These are phyloP conservation scores for Wallacemonas collosoma DNA, from an alignment of 208 protist species.

Conservation along the genomic window DNA sequence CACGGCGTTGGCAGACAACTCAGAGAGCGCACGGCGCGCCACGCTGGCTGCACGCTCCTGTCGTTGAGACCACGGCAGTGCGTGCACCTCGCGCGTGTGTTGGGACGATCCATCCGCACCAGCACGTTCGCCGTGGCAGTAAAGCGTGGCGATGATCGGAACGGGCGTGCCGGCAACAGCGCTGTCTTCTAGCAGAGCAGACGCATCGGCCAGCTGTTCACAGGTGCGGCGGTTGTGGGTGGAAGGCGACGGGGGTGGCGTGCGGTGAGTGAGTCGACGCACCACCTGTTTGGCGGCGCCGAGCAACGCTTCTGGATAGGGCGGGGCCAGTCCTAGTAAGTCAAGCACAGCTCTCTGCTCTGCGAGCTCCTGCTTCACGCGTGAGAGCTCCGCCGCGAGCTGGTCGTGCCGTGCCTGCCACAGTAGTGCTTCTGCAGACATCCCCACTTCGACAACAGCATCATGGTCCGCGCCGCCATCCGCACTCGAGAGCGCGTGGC, in stretches of 20 bases:
- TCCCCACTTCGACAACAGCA: background rate
- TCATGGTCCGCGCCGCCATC: background rate
- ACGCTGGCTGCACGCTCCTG: slow-evolving; percentile 4
- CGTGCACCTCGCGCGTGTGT: no score
- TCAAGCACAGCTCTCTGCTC: slow-evolving; percentile 71
- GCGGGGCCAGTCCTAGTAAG: slow-evolving; percentile 52
- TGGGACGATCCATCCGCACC: background rate
- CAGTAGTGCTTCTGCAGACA: slow-evolving; percentile 1
- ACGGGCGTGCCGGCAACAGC: slow-evolving; percentile 2
- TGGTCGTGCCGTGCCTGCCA: slow-evolving; percentile 30
- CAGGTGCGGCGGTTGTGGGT: slow-evolving; percentile 7
- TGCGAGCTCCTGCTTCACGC: slow-evolving; percentile 45
- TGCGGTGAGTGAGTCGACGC: slow-evolving; percentile 14
- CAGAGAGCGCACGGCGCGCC: slow-evolving; percentile 6
- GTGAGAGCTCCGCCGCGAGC: slow-evolving; percentile 45
- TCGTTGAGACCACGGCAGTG: background rate
- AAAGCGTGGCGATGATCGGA: slow-evolving; percentile 15
- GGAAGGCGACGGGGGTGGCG: background rate
- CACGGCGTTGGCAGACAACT: slow-evolving; percentile 10
- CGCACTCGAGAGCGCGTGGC: no score
- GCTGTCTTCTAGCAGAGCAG: background rate
- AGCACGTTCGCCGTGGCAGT: background rate
- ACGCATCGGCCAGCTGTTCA: background rate
- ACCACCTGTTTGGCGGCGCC: slow-evolving; percentile 24
- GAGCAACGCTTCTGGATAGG: slow-evolving; percentile 38